Percentiles rank a stretch among this genome's conserved stretches.
phyloP scores from a whole-genome alignment of 306 rosid genomes.

The Cucurbita pepo region DNA sequence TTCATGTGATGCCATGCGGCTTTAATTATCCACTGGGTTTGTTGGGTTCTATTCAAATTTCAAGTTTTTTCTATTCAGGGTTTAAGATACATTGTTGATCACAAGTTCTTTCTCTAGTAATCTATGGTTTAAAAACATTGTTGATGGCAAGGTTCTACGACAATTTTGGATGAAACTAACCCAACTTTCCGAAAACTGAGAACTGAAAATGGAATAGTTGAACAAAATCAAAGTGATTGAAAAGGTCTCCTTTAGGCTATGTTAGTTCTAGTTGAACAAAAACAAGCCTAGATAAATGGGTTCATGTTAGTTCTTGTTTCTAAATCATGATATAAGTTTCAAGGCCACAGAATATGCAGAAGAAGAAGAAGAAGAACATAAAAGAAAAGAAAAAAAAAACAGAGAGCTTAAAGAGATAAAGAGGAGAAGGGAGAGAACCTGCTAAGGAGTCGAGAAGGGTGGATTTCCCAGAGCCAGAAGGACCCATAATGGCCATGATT shows the following conservation, averaged over 20 bases:
- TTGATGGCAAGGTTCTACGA: not conserved
- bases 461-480: conserved; percentile 93
- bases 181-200: not conserved
- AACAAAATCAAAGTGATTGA: not conserved
- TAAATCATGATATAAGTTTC: not conserved
- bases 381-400: not conserved
- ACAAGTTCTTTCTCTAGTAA: not conserved
- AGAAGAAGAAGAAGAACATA: not conserved
- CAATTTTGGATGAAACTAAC: no score
- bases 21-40: not conserved
- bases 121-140: not conserved
- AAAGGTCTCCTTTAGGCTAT: not conserved
- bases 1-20: not conserved
- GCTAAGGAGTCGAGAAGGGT: conserved; percentile 88
- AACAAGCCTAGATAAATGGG: not conserved
- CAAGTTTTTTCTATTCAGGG: not conserved
- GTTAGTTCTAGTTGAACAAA: not conserved
- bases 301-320: not conserved
- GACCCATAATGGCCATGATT: conserved; percentile 93
- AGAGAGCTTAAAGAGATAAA: not conserved
- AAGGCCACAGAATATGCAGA: not conserved
- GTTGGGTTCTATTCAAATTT: not conserved
- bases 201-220: not conserved
- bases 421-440: conserved; percentile 21
- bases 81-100: not conserved